A percentile compares a stretch with the other conserved stretches of the same genome.
phyloP scores from a whole-genome alignment of 495 filamentous ascomycete species.

The Xylaria palmicola region DNA sequence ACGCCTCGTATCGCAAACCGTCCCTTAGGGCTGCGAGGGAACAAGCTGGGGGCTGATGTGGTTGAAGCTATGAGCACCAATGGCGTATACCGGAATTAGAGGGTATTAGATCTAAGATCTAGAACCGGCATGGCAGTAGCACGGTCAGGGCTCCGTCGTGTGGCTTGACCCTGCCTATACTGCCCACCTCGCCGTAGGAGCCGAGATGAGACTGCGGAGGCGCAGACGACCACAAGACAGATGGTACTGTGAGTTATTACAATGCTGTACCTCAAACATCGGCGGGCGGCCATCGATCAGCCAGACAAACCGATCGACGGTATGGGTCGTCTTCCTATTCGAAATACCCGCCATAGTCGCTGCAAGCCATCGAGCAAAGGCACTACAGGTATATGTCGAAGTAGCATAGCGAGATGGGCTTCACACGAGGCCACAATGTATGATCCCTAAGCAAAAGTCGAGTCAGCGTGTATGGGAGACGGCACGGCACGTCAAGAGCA shows the following conservation, averaged over 20 bases:
- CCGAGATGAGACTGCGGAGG: constrained; percentile 1
- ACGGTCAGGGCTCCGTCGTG: background rate
- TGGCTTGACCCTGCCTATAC: constrained; percentile 8
- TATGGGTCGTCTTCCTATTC: constrained; percentile 3
- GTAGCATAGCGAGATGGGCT: background rate
- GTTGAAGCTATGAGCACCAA: background rate
- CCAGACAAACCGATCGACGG: constrained; percentile 11
- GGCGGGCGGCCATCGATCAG: constrained; percentile 1
- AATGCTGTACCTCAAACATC: constrained; percentile 1
- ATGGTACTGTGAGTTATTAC: constrained; percentile 1
- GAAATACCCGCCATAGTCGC: constrained; percentile 6
- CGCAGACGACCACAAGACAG: background rate
- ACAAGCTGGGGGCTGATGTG: too few relatives aligned
- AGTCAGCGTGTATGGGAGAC: too few relatives aligned
- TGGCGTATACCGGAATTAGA: background rate
- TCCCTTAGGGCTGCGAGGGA: too few relatives aligned
- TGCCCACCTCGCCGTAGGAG: background rate
- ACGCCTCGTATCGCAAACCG: background rate
- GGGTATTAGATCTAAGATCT: background rate
- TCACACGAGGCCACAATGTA: too few relatives aligned
- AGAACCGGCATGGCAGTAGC: background rate
- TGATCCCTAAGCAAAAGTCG: too few relatives aligned
- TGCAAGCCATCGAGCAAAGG: background rate
- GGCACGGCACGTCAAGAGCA: too few relatives aligned
- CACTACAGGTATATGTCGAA: background rate